Percentiles rank a stretch among this genome's conserved stretches.
These are phyloP conservation scores for Nakazawaea wyomingensis DNA, from an alignment of 805 yeast genomes.

Conservation along the genomic window DNA sequence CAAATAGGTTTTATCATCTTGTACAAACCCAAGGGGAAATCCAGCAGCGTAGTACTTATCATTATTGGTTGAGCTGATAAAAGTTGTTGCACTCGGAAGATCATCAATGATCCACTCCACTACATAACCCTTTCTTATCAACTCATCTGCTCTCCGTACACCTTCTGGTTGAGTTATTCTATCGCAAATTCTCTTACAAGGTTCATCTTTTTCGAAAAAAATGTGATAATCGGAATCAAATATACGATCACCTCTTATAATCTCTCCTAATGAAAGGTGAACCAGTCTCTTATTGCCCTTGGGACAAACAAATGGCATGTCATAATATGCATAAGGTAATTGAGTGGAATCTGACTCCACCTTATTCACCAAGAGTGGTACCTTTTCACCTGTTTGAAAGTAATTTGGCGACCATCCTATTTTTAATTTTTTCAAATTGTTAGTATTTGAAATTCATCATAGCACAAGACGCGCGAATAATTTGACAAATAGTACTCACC, in stretches of 20 bases:
- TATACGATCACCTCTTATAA: conserved; percentile 74
- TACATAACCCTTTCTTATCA: conserved; percentile 66
- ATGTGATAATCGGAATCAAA: conserved; percentile 72
- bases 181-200: conserved; percentile 67
- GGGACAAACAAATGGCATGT: conserved; percentile 75
- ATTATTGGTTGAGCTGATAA: conserved; percentile 49
- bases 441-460: not conserved
- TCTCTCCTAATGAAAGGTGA: conserved; percentile 68
- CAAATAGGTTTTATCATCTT: conserved; percentile 53
- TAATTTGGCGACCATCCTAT: conserved; percentile 30
- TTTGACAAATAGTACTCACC: not conserved
- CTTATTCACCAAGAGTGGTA: conserved; percentile 69
- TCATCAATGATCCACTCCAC: conserved; percentile 84
- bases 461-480: not conserved
- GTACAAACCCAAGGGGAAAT: conserved; percentile 73
- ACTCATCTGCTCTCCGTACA: conserved; percentile 48
- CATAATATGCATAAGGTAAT: conserved; percentile 71
- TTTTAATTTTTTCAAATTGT: not conserved
- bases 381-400: conserved; percentile 48
- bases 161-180: conserved; percentile 49
- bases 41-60: conserved; percentile 77
- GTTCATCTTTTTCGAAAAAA: conserved; percentile 55
- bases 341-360: conserved; percentile 75
- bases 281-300: conserved; percentile 47
- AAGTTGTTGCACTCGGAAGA: conserved; percentile 85